These are phyloP conservation scores for Globisporangium splendens DNA, from an alignment of 352 stramenopile species.

Conservation along the genomic window DNA sequence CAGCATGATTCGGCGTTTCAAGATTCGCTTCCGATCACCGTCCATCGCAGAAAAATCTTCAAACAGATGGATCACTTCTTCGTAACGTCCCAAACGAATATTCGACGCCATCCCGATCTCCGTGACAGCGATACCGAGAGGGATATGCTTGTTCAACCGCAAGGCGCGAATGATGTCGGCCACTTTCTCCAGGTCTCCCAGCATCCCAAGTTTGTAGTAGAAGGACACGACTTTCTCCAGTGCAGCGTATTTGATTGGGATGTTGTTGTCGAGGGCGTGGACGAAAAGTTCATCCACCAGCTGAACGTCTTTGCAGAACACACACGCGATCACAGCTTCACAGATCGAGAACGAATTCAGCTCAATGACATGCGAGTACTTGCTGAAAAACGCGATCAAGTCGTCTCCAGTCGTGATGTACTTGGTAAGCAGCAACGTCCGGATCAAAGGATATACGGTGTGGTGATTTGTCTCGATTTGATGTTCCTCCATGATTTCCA, in stretches of 20 bases:
- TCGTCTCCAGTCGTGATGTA: slow-evolving; percentile 28
- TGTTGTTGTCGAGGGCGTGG: slow-evolving; percentile 54
- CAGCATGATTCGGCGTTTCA: slow-evolving; percentile 59
- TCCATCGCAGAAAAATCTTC: slow-evolving; percentile 69
- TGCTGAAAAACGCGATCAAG: slow-evolving; percentile 44
- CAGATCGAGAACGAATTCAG: slow-evolving; percentile 67
- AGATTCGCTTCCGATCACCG: slow-evolving; percentile 53
- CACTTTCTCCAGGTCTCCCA: slow-evolving; percentile 54
- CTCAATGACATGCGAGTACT: slow-evolving; percentile 43
- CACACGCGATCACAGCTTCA: slow-evolving; percentile 55
- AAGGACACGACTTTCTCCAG: slow-evolving; percentile 68
- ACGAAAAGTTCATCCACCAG: slow-evolving; percentile 62
- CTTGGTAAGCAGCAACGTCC: slow-evolving; percentile 28
- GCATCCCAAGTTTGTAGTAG: slow-evolving; percentile 64
- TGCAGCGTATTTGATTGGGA: slow-evolving; percentile 75
- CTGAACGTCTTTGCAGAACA: slow-evolving; percentile 40
- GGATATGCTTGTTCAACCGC: slow-evolving; percentile 73
- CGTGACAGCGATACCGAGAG: slow-evolving; percentile 62
- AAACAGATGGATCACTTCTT: slow-evolving; percentile 68
- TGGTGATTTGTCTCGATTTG: slow-evolving; percentile 46
- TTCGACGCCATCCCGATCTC: slow-evolving; percentile 78
- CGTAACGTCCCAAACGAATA: slow-evolving; percentile 42
- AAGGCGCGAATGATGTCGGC: slow-evolving; percentile 61
- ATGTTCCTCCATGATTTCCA: slow-evolving; percentile 60
- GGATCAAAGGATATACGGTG: slow-evolving; percentile 41